Evolutionary conservation across 805 yeast genomes (phyloP).

Genomic region (Dipodascus albidus): DNA sequence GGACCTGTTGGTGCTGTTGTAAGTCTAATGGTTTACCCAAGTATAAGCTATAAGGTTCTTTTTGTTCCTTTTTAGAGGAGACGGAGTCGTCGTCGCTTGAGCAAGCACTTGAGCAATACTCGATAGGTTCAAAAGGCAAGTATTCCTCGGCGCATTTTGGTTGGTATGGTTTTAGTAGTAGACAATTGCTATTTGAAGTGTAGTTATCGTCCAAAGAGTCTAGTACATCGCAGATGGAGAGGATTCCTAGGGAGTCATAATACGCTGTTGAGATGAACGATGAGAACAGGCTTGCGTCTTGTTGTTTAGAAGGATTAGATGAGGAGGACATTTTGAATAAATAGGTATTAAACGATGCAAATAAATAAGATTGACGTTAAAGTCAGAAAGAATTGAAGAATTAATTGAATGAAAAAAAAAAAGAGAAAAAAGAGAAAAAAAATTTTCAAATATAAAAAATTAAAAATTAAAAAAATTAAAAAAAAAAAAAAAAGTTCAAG

Average conservation of each 20-base stretch:
- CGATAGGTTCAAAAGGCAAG: neutral
- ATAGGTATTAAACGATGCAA: too few species aligned
- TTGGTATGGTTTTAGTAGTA: neutral
- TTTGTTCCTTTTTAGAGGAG: neutral
- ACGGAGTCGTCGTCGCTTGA: neutral
- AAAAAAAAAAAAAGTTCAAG: neutral
- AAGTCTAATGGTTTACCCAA: neutral
- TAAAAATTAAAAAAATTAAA: neutral
- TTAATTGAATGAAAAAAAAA: neutral
- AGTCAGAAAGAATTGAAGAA: neutral
- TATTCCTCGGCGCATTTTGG: neutral
- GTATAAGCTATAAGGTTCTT: neutral
- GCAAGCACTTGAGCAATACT: neutral
- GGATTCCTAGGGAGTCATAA: constrained; percentile 29
- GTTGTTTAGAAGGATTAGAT: neutral
- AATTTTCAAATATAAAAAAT: neutral
- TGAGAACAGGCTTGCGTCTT: neutral
- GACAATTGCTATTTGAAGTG: neutral
- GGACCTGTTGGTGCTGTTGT: neutral
- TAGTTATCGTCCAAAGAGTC: constrained; percentile 25
- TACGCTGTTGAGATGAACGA: constrained; percentile 12
- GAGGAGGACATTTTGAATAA: neutral
- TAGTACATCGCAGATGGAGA: constrained; percentile 30
- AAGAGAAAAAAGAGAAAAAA: neutral
- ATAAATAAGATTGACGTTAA: too few species aligned